Evolutionary conservation across 163 green algal species (phyloP), one percentile per base, ranked within the genome.

Genomic region (Chlamydomonas reinhardtii): DNA sequence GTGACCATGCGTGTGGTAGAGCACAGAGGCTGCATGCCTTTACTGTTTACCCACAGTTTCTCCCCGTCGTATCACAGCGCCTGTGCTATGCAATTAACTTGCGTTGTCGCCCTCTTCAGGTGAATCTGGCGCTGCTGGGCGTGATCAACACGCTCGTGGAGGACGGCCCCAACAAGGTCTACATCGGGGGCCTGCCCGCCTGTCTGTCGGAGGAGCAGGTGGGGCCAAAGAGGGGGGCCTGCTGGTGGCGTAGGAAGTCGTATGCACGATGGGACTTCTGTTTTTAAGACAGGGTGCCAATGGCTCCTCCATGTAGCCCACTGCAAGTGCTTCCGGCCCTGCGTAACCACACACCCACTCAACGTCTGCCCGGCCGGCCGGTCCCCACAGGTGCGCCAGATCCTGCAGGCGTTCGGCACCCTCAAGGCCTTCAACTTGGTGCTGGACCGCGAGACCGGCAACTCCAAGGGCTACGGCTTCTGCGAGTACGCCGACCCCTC

Each of bases 191-290:
- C 65, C 83, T 94, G 76, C 89, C 91, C 16, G 73, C 43, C 31
- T 82, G 78, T 35, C 75, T 94, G 31, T 69, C 65, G 6, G 90
- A 93, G 74, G 88, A 93, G 22, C 90, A 93, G 90, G 90, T 92
- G 78, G 4, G 73, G 48, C 16, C 32, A 29, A 16, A n/a, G 25
- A 2, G 31, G 27, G 5, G 39, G 39, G n/a, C n/a, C n/a, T n/a
- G n/a, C n/a, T n/a, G n/a, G n/a, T n/a, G n/a, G n/a, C n/a, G n/a
- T n/a, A n/a, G n/a, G n/a, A n/a, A n/a, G n/a, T n/a, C n/a, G n/a
- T n/a, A n/a, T n/a, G n/a, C n/a, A n/a, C n/a, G n/a, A n/a, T n/a
- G n/a, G n/a, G n/a, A n/a, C n/a, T n/a, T n/a, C n/a, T n/a, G n/a
- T n/a, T n/a, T n/a, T n/a, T n/a, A n/a, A n/a, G n/a, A n/a, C n/a